A percentile compares a stretch with the other conserved stretches of the same genome.
These are phyloP conservation scores for Medicago arabica DNA, from an alignment of 306 rosid species.

Conservation along the genomic window DNA sequence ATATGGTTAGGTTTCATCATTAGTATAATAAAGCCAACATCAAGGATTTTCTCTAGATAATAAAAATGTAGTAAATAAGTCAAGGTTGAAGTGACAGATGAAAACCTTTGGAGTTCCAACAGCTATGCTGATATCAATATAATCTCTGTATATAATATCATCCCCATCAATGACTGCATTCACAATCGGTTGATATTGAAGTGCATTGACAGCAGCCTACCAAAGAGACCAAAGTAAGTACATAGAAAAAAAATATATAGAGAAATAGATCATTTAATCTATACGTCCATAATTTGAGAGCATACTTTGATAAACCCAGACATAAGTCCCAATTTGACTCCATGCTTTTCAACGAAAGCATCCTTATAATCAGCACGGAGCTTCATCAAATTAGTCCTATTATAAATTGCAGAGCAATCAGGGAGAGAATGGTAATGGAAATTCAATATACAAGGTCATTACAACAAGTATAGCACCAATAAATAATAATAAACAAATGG, in stretches of 20 bases:
- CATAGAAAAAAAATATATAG: not conserved
- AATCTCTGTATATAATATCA: slow-evolving; percentile 81
- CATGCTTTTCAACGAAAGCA: slow-evolving; percentile 84
- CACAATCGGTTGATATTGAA: slow-evolving; percentile 77
- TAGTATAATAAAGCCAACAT: slow-evolving; percentile 2
- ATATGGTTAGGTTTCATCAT: slow-evolving; percentile 19
- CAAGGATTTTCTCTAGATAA: slow-evolving; percentile 24
- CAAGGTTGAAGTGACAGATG: slow-evolving; percentile 24
- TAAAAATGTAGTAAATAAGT: slow-evolving; percentile 15
- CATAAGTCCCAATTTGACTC: slow-evolving; percentile 89
- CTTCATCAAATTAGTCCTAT: slow-evolving; percentile 89
- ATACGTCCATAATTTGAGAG: slow-evolving; percentile 27
- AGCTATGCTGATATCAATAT: slow-evolving; percentile 80
- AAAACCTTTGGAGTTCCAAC: slow-evolving; percentile 84
- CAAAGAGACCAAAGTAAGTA: slow-evolving; percentile 24
- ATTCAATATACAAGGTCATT: slow-evolving; percentile 15
- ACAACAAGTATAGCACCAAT: slow-evolving; percentile 15
- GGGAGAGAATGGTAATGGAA: slow-evolving; percentile 27
- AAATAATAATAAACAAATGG: slow-evolving; percentile 17
- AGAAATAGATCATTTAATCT: slow-evolving; percentile 15
- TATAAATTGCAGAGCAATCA: slow-evolving; percentile 48
- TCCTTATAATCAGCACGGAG: slow-evolving; percentile 91
- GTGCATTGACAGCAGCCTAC: slow-evolving; percentile 87
- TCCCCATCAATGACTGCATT: slow-evolving; percentile 94
- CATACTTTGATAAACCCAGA: slow-evolving; percentile 83